Percentiles rank a stretch among this genome's conserved stretches.
These are phyloP conservation scores for Mucor velutinosus DNA, from an alignment of 371 early-diverging fungal genomes.

Conservation along the genomic window DNA sequence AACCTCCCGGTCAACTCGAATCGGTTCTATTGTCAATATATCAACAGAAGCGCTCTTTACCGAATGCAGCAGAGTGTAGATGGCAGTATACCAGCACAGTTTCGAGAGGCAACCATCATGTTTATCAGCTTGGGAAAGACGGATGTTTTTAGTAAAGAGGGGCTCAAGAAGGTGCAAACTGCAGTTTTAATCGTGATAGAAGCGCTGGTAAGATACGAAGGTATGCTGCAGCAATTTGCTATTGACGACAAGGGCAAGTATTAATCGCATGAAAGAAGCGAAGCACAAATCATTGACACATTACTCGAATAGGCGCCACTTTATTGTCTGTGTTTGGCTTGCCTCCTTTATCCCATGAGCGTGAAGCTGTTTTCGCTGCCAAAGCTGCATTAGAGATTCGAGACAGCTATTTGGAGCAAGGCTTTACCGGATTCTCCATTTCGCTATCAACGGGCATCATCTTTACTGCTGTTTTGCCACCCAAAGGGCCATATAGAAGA, in stretches of 20 bases:
- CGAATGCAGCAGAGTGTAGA: constrained; percentile 47
- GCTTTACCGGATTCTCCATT: constrained; percentile 51
- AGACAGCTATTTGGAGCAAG: constrained; percentile 25
- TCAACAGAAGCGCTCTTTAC: constrained; percentile 58
- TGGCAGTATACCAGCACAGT: constrained; percentile 56
- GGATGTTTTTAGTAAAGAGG: constrained; percentile 44
- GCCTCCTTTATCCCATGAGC: constrained; percentile 64
- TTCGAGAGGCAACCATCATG: constrained; percentile 63
- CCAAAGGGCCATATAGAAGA: constrained; percentile 54
- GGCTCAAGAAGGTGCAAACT: constrained; percentile 42
- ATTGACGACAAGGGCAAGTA: constrained; percentile 59
- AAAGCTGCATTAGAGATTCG: constrained; percentile 57
- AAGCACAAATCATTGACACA: background rate
- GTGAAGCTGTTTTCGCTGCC: constrained; percentile 63
- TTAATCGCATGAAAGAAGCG: background rate
- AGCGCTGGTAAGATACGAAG: constrained; percentile 52
- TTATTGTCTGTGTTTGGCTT: constrained; percentile 58
- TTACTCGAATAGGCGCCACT: constrained; percentile 48
- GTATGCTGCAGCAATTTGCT: constrained; percentile 65
- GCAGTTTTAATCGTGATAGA: constrained; percentile 32
- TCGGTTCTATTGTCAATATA: constrained; percentile 53
- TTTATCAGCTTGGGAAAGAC: constrained; percentile 62
- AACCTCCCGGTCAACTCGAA: constrained; percentile 29
- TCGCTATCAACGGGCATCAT: constrained; percentile 60
- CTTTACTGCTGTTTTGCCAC: constrained; percentile 54